Conservation (phyloP, 2,329 filamentous ascomycete genomes). For the Stagonosporopsis chrysanthemi region DNA sequence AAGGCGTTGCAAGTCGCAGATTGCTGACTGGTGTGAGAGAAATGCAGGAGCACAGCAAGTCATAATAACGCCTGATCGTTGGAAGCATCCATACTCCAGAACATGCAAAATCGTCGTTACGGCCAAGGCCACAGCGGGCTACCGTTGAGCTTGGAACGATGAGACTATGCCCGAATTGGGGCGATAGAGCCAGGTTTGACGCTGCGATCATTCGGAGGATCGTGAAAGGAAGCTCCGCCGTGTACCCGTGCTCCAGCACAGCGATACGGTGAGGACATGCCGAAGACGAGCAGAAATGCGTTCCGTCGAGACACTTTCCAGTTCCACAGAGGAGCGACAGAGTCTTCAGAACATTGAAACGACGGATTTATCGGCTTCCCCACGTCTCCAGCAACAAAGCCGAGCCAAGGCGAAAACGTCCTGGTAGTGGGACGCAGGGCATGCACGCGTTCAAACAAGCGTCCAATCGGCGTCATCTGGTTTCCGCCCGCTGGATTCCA, state of each 20-base stretch:
- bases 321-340: neutral
- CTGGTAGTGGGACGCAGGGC: conserved; percentile 7
- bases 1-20: neutral
- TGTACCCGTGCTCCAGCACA: neutral
- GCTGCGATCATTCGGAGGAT: neutral
- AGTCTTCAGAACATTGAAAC: neutral
- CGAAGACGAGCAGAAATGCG: neutral
- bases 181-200: neutral
- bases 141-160: neutral
- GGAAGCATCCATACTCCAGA: neutral
- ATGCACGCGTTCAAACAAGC: conserved; percentile 3
- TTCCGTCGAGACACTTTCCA: neutral
- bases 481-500: conserved; percentile 7
- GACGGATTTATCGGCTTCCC: neutral
- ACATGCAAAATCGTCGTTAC: neutral
- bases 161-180: neutral
- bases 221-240: neutral
- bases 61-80: neutral
- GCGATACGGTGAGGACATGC: neutral
- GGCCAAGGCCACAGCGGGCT: neutral
- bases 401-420: conserved; percentile 6
- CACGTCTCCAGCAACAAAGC: conserved; percentile 7
- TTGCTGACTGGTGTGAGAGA: neutral
- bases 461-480: conserved; percentile 17
- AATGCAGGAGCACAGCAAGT: neutral